These are phyloP conservation scores for Escallonia rubra DNA, from an alignment of 129 eudicot genomes.

Conservation along the genomic window DNA sequence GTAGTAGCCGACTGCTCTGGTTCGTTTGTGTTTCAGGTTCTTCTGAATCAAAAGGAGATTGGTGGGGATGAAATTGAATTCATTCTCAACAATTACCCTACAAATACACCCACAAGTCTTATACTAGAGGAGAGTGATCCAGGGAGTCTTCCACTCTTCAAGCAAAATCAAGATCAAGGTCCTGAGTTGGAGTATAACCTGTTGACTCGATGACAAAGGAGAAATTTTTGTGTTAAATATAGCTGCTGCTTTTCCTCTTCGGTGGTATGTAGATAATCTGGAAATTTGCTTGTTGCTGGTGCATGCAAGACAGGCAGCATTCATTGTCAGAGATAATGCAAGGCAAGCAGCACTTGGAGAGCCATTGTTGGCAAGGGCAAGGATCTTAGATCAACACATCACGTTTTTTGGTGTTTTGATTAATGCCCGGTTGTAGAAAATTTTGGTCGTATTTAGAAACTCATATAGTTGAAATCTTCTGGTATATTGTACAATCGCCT, in stretches of 20 bases:
- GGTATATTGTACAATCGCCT: too few relatives aligned
- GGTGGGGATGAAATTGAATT: slow-evolving; percentile 70
- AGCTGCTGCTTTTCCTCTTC: background rate
- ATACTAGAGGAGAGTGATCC: slow-evolving; percentile 84
- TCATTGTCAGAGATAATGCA: background rate
- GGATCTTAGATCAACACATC: background rate
- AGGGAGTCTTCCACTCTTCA: slow-evolving; percentile 63
- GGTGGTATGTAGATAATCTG: background rate
- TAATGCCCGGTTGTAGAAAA: too few relatives aligned
- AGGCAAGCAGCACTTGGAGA: background rate
- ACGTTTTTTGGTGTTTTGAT: too few relatives aligned
- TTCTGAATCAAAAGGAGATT: slow-evolving; percentile 71
- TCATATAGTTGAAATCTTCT: too few relatives aligned
- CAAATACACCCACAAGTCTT: slow-evolving; percentile 62
- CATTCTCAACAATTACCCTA: slow-evolving; percentile 63
- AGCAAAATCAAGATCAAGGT: slow-evolving; percentile 33
- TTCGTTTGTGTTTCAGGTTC: slow-evolving; percentile 46
- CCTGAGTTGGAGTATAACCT: slow-evolving; percentile 46
- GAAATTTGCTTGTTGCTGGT: background rate
- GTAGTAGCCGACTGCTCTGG: too few relatives aligned
- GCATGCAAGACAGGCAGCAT: background rate
- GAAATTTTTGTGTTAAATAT: background rate
- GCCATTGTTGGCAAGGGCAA: background rate
- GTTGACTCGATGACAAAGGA: slow-evolving; percentile 33
- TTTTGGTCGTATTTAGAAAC: too few relatives aligned